These are phyloP conservation scores for Yarrowia hollandica DNA, from an alignment of 805 yeast species.

Conservation along the genomic window DNA sequence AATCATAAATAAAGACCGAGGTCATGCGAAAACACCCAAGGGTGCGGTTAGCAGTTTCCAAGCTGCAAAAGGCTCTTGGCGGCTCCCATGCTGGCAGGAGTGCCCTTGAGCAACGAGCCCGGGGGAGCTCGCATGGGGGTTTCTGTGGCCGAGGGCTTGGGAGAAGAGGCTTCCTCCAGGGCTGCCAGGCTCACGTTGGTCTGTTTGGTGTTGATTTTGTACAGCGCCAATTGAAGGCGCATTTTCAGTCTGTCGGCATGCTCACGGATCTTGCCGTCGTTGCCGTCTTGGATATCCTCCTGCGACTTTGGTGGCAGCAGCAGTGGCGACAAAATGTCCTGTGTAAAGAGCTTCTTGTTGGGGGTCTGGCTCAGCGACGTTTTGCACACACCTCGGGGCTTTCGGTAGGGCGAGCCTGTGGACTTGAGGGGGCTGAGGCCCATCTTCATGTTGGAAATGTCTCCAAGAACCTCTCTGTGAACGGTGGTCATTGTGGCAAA, in stretches of 20 bases:
- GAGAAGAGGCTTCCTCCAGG: neutral
- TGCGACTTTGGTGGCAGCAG: slow-evolving; percentile 15
- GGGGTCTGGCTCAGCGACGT: slow-evolving; percentile 2
- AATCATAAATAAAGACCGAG: slow-evolving; percentile 25
- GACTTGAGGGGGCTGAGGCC: slow-evolving; percentile 28
- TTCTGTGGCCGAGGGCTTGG: neutral
- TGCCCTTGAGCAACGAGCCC: slow-evolving; percentile 22
- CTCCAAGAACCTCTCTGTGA: slow-evolving; percentile 28
- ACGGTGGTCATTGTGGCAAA: slow-evolving; percentile 27
- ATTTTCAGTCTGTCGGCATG: slow-evolving; percentile 27
- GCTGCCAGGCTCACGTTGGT: slow-evolving; percentile 20
- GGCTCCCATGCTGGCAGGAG: slow-evolving; percentile 26
- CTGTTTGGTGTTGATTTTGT: slow-evolving; percentile 28
- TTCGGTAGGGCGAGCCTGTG: slow-evolving; percentile 26
- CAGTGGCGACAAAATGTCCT: slow-evolving; percentile 23
- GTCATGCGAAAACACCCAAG: neutral
- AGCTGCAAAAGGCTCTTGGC: slow-evolving; percentile 24
- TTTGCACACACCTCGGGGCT: slow-evolving; percentile 8
- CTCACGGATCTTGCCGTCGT: slow-evolving; percentile 18
- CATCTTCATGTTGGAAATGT: slow-evolving; percentile 27
- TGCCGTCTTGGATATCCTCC: slow-evolving; percentile 1
- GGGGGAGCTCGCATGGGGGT: slow-evolving; percentile 25
- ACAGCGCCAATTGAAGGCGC: slow-evolving; percentile 27
- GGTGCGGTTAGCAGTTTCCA: neutral
- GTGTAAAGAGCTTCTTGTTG: slow-evolving; percentile 24